phyloP scores from a whole-genome alignment of 768 basidiomycete genomes.

The Cystoderma amianthinum region DNA sequence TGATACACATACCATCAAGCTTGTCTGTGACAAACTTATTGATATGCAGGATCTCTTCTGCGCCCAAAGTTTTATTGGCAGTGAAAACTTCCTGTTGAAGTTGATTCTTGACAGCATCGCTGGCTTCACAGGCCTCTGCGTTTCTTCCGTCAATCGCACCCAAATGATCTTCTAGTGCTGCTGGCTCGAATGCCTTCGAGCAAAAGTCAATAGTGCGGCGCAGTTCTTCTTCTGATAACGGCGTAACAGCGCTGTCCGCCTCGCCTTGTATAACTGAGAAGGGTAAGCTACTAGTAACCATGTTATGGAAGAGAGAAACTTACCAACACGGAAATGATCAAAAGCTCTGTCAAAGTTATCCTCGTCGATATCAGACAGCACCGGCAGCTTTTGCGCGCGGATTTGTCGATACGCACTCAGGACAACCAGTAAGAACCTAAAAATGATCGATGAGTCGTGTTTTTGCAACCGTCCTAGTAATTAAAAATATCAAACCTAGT shows the following conservation, averaged over 20 bases:
- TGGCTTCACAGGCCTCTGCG: not conserved
- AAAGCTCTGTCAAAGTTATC: conserved; percentile 44
- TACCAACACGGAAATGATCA: conserved; percentile 30
- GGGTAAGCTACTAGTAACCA: too few relatives aligned
- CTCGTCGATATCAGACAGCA: conserved; percentile 35
- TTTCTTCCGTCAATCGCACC: not conserved
- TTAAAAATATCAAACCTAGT: conserved; percentile 16
- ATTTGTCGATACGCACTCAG: conserved; percentile 44
- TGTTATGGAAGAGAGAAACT: conserved; percentile 1
- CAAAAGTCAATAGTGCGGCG: conserved; percentile 13
- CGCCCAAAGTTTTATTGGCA: conserved; percentile 11
- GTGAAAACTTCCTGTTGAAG: conserved; percentile 3
- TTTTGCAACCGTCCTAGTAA: not conserved
- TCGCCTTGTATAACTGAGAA: conserved; percentile 18
- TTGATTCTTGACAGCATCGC: not conserved
- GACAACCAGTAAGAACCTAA: conserved; percentile 37
- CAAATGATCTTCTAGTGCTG: conserved; percentile 1
- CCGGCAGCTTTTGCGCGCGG: conserved; percentile 26
- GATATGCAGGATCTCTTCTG: conserved; percentile 11
- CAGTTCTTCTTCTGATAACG: conserved; percentile 10
- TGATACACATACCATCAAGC: conserved; percentile 9
- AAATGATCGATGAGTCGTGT: not conserved
- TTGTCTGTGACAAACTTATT: conserved; percentile 11
- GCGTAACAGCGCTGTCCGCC: conserved; percentile 11
- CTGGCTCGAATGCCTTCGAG: conserved; percentile 9